These are phyloP conservation scores for Boletus subparvulus DNA, from an alignment of 768 basidiomycete genomes.

Conservation along the genomic window DNA sequence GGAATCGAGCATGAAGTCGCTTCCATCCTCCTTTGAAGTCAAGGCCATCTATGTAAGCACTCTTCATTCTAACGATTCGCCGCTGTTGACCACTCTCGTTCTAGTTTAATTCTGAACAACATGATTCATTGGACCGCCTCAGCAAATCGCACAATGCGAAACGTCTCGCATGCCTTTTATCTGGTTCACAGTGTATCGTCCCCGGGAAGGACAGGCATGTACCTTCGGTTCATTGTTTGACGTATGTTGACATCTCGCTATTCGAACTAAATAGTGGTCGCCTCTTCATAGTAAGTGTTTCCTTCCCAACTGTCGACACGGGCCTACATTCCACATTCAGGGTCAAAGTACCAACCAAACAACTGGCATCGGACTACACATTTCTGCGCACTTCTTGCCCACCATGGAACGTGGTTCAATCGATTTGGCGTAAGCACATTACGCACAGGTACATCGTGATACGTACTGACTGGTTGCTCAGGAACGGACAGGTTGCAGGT, in stretches of 20 bases:
- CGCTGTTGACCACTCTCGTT: background rate
- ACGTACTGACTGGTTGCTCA: slow-evolving; percentile 27
- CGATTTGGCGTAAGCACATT: slow-evolving; percentile 67
- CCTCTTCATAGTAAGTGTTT: slow-evolving; percentile 12
- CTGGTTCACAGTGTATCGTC: too few relatives aligned
- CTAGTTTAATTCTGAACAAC: too few relatives aligned
- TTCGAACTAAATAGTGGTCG: slow-evolving; percentile 4
- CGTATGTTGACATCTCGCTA: background rate
- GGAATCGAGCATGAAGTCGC: slow-evolving; percentile 5
- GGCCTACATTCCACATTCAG: slow-evolving; percentile 33
- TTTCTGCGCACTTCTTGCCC: slow-evolving; percentile 85
- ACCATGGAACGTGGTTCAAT: slow-evolving; percentile 94
- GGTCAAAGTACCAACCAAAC: slow-evolving; percentile 91
- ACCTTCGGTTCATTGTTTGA: background rate
- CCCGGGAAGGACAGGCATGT: too few relatives aligned
- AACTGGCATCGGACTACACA: slow-evolving; percentile 66
- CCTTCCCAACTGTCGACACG: background rate
- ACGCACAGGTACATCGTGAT: background rate
- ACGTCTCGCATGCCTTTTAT: too few relatives aligned
- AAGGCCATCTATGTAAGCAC: slow-evolving; percentile 8
- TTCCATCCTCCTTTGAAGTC: slow-evolving; percentile 4
- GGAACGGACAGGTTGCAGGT: slow-evolving; percentile 84
- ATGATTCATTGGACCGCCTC: too few relatives aligned
- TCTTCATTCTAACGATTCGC: background rate
- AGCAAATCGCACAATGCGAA: too few relatives aligned